Percentiles rank a stretch among this genome's conserved stretches.
Conservation (phyloP, 2,329 filamentous ascomycete species). For the Botryotinia calthae region DNA sequence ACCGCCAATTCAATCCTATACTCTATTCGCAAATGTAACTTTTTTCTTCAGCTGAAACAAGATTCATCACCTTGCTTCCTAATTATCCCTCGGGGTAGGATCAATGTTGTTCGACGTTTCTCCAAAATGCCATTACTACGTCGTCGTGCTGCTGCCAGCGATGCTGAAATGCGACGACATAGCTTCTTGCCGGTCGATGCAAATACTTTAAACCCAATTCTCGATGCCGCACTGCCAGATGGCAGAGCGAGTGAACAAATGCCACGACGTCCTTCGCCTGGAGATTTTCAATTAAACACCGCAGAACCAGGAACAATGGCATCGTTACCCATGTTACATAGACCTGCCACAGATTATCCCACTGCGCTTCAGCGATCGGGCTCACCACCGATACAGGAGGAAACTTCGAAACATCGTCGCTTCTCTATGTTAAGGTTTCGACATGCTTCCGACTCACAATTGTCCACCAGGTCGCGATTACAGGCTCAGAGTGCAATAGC, state of each 20-base stretch:
- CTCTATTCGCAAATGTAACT: constrained; percentile 17
- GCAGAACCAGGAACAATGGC: constrained; percentile 26
- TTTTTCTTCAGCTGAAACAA: constrained; percentile 2
- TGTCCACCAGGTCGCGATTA: constrained; percentile 72
- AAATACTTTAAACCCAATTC: constrained; percentile 27
- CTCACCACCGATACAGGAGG: constrained; percentile 52
- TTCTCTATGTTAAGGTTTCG: constrained; percentile 78
- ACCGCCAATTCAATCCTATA: not conserved
- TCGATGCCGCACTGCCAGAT: constrained; percentile 23
- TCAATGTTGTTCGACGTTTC: constrained; percentile 19
- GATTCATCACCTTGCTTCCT: not conserved
- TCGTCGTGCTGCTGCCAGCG: constrained; percentile 35
- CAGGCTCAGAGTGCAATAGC: constrained; percentile 48
- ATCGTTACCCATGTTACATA: constrained; percentile 21
- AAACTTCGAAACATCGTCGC: constrained; percentile 56
- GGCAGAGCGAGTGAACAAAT: constrained; percentile 39
- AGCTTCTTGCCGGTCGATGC: constrained; percentile 32
- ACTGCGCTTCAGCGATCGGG: constrained; percentile 26
- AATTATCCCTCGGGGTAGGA: constrained; percentile 5
- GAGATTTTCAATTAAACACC: constrained; percentile 27
- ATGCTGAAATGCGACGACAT: constrained; percentile 37
- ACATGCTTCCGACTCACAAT: constrained; percentile 88
- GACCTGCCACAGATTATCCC: constrained; percentile 29
- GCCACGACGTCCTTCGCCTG: constrained; percentile 34
- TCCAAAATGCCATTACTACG: constrained; percentile 36